phyloP scores from a whole-genome alignment of 139 green algal species.

The Chlamydomonas sp. region DNA sequence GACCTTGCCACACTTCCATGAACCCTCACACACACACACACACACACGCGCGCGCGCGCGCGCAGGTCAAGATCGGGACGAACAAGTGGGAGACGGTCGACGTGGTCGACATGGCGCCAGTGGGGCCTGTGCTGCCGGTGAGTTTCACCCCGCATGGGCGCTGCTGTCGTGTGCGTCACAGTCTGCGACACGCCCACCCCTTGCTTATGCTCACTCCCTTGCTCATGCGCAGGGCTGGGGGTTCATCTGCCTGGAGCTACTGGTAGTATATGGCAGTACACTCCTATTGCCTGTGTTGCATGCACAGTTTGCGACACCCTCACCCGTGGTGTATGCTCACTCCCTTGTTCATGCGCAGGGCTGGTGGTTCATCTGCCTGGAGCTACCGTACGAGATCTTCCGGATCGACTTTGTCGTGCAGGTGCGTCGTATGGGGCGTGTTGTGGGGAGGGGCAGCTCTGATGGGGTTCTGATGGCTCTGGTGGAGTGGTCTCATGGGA shows the following conservation, averaged over 20 bases:
- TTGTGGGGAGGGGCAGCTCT: too few species aligned
- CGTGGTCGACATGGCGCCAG: constrained; percentile 43
- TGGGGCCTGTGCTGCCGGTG: constrained; percentile 23
- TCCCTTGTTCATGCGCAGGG: constrained; percentile 19
- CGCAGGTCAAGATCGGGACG: constrained; percentile 60
- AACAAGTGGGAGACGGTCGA: constrained; percentile 75
- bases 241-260: not conserved
- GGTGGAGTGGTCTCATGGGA: too few species aligned
- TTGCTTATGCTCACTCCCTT: not conserved
- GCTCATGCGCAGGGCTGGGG: not conserved
- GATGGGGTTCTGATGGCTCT: too few species aligned
- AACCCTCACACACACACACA: too few species aligned
- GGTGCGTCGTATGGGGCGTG: too few species aligned
- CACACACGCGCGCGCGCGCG: too few species aligned
- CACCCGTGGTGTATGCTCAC: not conserved
- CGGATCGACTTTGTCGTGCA: constrained; percentile 74
- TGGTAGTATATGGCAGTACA: not conserved
- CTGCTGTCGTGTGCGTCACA: not conserved
- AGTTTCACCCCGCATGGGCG: not conserved
- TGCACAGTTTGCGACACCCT: not conserved
- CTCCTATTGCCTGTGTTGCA: not conserved
- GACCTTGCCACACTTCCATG: too few species aligned
- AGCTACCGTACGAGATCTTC: constrained; percentile 56
- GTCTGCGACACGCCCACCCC: not conserved
- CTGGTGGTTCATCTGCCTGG: constrained; percentile 44